Percentiles rank a stretch among this genome's conserved stretches.
Conservation (phyloP, 108 stramenopile genomes). For the Skeletonema menzelii region DNA sequence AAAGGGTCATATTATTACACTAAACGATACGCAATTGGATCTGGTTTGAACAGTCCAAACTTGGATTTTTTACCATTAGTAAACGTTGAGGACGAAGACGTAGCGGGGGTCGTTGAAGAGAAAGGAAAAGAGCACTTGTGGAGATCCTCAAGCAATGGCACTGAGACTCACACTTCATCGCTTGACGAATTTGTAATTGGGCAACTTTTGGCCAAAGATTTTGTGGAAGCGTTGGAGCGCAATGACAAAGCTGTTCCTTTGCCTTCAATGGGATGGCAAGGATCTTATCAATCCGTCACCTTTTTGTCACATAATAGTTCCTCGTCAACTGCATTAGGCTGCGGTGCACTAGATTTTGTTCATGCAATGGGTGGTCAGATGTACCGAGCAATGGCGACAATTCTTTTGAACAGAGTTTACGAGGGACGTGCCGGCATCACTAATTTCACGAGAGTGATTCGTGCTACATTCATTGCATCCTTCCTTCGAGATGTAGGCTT, state of each 20-base stretch:
- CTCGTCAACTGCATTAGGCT: slow-evolving; percentile 78
- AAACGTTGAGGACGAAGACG: slow-evolving; percentile 83
- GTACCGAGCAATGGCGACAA: slow-evolving; percentile 71
- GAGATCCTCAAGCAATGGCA: slow-evolving; percentile 84
- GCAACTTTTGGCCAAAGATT: slow-evolving; percentile 72
- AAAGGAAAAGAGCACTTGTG: slow-evolving; percentile 84
- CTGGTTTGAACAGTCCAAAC: slow-evolving; percentile 80
- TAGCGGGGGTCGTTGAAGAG: slow-evolving; percentile 66
- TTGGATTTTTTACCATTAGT: slow-evolving; percentile 82
- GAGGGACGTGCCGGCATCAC: slow-evolving; percentile 77
- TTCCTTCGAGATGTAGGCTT: slow-evolving; percentile 73
- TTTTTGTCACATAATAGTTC: slow-evolving; percentile 81
- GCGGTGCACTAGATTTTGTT: slow-evolving; percentile 80
- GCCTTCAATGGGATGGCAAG: slow-evolving; percentile 85
- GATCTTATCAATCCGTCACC: slow-evolving; percentile 73
- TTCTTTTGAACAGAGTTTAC: slow-evolving; percentile 60
- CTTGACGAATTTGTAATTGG: slow-evolving; percentile 80
- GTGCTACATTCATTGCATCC: slow-evolving; percentile 79
- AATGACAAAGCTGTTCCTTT: slow-evolving; percentile 59
- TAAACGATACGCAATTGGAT: slow-evolving; percentile 70
- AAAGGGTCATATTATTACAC: slow-evolving; percentile 69
- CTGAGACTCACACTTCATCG: slow-evolving; percentile 83
- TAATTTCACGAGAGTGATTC: slow-evolving; percentile 74
- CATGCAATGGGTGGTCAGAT: slow-evolving; percentile 84
- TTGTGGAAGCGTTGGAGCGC: slow-evolving; percentile 72